Evolutionary conservation across 768 basidiomycete genomes (phyloP).

Genomic region (Dioszegia hungarica): DNA sequence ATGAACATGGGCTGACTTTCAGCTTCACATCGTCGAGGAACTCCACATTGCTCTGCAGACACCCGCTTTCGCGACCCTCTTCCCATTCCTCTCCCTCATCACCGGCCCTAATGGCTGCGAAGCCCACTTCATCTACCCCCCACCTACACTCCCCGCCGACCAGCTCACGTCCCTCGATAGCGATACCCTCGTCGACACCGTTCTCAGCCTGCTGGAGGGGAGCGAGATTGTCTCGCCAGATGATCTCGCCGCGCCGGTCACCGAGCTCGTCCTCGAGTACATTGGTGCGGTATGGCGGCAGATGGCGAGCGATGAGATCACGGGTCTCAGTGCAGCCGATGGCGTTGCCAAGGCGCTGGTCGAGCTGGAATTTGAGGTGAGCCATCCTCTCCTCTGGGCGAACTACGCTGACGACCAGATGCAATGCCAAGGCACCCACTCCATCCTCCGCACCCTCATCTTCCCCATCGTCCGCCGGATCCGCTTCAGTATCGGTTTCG

Average conservation of each 20-base stretch:
- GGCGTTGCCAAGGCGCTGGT: conserved; percentile 26
- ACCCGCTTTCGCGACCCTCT: conserved; percentile 2
- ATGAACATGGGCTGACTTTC: conserved; percentile 1
- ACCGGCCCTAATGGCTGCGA: background rate
- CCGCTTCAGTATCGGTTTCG: conserved; percentile 28
- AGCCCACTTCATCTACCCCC: conserved; percentile 3
- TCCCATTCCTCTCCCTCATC: conserved; percentile 6
- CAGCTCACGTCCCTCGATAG: conserved; percentile 9
- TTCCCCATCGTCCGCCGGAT: conserved; percentile 24
- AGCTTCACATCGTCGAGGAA: background rate
- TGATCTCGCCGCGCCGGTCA: conserved; percentile 9
- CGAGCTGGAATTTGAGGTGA: conserved; percentile 37
- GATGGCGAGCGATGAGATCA: background rate
- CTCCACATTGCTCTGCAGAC: conserved; percentile 8
- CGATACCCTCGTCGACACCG: conserved; percentile 19
- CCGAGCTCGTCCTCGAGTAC: conserved; percentile 29
- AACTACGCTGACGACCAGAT: conserved; percentile 16
- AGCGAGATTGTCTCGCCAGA: background rate
- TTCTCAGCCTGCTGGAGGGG: conserved; percentile 5
- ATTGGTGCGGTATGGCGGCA: conserved; percentile 18
- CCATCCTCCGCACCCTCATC: conserved; percentile 8
- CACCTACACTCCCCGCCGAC: background rate
- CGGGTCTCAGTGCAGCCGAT: conserved; percentile 14
- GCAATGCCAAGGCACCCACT: conserved; percentile 14
- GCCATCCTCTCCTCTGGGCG: background rate